phyloP scores from a whole-genome alignment of 306 rosid genomes.

The Fragaria nilgerrensis region DNA sequence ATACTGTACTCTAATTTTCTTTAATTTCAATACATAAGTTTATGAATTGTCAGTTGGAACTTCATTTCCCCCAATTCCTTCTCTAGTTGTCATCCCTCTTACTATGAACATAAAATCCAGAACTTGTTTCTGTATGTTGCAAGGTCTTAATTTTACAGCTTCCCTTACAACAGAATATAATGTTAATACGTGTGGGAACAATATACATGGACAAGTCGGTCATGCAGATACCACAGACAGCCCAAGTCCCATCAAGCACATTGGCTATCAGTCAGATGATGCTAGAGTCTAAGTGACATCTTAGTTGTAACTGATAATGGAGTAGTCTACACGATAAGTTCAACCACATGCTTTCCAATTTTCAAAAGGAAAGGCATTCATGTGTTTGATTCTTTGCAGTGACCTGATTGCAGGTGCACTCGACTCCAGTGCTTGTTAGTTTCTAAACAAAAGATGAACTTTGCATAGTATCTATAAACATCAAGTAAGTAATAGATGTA shows the following conservation, averaged over 20 bases:
- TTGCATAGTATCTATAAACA: background rate
- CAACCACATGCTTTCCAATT: conserved; percentile 71
- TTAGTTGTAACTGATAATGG: conserved; percentile 68
- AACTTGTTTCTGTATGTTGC: conserved; percentile 61
- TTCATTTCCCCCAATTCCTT: background rate
- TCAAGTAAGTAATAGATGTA: too few relatives aligned
- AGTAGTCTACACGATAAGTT: conserved; percentile 59
- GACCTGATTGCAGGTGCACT: conserved; percentile 89
- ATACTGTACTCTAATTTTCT: background rate
- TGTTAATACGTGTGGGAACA: conserved; percentile 77
- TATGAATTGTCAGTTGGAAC: background rate
- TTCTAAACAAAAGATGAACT: conserved; percentile 11
- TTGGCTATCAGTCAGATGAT: conserved; percentile 61
- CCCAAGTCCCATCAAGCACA: conserved; percentile 51
- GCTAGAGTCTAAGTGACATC: conserved; percentile 71
- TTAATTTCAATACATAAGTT: background rate
- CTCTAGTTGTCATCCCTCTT: background rate
- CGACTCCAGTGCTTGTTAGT: conserved; percentile 81
- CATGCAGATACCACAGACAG: conserved; percentile 67
- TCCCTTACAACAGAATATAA: conserved; percentile 75
- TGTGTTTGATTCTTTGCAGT: conserved; percentile 76
- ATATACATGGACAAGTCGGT: conserved; percentile 86
- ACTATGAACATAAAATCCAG: background rate
- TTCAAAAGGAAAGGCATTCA: conserved; percentile 67
- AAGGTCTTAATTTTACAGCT: conserved; percentile 78